Evolutionary conservation across 768 basidiomycete species (phyloP), one percentile per base, ranked within the genome.

Genomic region (Megacollybia marginata): DNA sequence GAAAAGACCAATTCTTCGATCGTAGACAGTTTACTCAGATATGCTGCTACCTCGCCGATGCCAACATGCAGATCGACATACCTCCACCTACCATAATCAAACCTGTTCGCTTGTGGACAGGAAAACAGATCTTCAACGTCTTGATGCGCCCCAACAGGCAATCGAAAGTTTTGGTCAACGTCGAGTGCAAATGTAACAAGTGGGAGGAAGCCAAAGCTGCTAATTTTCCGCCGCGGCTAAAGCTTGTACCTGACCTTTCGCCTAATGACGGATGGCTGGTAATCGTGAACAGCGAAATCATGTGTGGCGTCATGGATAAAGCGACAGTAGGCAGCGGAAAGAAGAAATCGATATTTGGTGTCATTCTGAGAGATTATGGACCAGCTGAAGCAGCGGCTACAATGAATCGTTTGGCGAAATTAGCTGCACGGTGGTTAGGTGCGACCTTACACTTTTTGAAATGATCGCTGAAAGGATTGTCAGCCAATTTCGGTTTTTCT

Each of bases 271-370:
- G 95, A 1, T 98, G 91, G 84, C 78, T 99, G 23, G 96, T 99
- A 42, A 82, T 99, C 48, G 83, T 93, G 54, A 99, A 98, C 64
- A 92, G 89, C 61, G 94, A 99, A 67, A 92, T 99, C 58, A 99
- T 98, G 92, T 97, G 94, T 59, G 96, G 96, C 42, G 89, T 92
- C 13, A 95, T 98, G 85, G 96, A 99, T 71, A 99, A 99, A 69
- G 89, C 90, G 13, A 97, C 92, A 0, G 86, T 98, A 4, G 96
- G 96, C 48, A 88, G 91, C 57, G 96, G 96, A 47, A 99, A 99
- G 79, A 98, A 99, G 75, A 98, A 97, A 62, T 96, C 93, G 2
- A 92, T 99, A 40, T 99, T 98, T 61, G 95, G 95, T 54, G 91
- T 97, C 42, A 98, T 99, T 57, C 79, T 97, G 71, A 76, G 95